Base-by-base conservation (phyloP, 257 asterid species). In the Datura wrightii region DNA sequence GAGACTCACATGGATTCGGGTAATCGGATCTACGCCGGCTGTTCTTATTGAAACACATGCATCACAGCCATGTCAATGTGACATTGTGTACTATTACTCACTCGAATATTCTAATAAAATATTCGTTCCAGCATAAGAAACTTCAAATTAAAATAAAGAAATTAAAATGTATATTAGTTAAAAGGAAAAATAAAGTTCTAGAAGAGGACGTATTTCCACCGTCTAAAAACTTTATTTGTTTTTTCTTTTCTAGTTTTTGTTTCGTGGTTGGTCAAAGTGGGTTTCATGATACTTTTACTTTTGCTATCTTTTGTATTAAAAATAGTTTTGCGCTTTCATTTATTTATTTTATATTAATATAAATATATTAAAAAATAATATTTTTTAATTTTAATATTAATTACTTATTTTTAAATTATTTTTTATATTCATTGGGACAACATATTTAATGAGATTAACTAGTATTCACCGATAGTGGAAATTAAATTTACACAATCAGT, bases 1-100 rank as follows among this genome's bases (percentile, higher is more conserved):
- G 79, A 44, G 56, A 5, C 79, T n/a, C 79, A n/a, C 56, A 44
- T 71, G 39, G 56, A 71, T 71, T 41, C 54, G 69, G 69, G 37
- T 62, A 24, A 62, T 62, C 39, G 55, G 79, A 42, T 71, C 79
- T 42, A 18, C 37, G 37, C 10, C 55, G 1, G 31, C 15, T 60
- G 69, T 60, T 42, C 42, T 42, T 16, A 24, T 24, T 2, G 0
- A 24, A 11, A 69, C 54, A 71, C 56, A 44, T 71, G 79, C 39
- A 71, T 71, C 34, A 71, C 18, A 71, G 10, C 55, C 56, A 71
- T 71, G 79, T 71, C 5, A 42, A 9, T 19, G 31, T 42, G 79
- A 71, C 44, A 66, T 6, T 5, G 19, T 36, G n/a, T 36, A 34
- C 54, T 37, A 66, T 24, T 36, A 63, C n/a, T 66, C 76, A 66